phyloP scores from a whole-genome alignment of 495 filamentous ascomycete genomes.

The Penicillium samsonianum region DNA sequence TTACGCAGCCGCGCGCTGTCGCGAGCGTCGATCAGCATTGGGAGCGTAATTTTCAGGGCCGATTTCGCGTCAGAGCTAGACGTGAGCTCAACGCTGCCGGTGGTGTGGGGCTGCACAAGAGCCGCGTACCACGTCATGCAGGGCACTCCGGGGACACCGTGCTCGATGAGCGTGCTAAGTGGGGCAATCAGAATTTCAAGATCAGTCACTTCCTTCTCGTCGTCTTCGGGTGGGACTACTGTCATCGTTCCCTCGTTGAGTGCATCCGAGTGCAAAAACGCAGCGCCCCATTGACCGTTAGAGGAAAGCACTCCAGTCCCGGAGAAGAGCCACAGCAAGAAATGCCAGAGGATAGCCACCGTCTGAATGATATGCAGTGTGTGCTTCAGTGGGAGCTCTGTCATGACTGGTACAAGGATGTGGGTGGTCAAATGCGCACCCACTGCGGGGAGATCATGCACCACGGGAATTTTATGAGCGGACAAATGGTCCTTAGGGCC shows the following conservation, averaged over 20 bases:
- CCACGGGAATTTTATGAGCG: background rate
- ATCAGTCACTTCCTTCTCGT: background rate
- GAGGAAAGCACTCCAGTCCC: background rate
- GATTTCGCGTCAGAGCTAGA: background rate
- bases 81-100: background rate
- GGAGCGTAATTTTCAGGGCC: background rate
- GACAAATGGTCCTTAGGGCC: background rate
- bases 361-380: slow-evolving; percentile 7
- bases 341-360: slow-evolving; percentile 2
- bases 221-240: background rate
- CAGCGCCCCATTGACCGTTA: slow-evolving; percentile 3
- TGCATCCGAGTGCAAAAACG: background rate
- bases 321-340: background rate
- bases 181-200: slow-evolving; percentile 1
- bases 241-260: background rate
- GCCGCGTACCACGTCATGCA: slow-evolving; percentile 7
- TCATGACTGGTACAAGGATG: slow-evolving; percentile 6
- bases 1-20: background rate
- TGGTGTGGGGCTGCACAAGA: slow-evolving; percentile 1
- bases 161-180: slow-evolving; percentile 3
- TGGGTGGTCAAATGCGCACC: slow-evolving; percentile 4
- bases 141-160: slow-evolving; percentile 2
- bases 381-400: slow-evolving; percentile 1
- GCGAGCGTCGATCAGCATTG: background rate
- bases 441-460: background rate